phyloP scores from a whole-genome alignment of 2,329 filamentous ascomycete genomes.

The Trichoderma guizhouense region DNA sequence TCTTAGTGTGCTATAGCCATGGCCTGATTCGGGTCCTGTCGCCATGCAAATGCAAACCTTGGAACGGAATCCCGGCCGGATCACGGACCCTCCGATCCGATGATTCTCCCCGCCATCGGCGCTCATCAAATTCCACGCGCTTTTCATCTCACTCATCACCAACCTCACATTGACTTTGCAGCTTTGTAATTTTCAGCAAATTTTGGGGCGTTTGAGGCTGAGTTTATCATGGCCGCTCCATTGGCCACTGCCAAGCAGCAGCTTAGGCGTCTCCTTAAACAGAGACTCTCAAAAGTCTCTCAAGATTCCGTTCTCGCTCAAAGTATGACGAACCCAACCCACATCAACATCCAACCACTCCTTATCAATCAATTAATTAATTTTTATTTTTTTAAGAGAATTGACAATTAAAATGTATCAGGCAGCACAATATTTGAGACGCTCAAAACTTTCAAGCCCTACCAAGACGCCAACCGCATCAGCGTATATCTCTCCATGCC shows the following conservation, averaged over 20 bases:
- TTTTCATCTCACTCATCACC: not conserved
- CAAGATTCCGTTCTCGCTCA: slow-evolving; percentile 62
- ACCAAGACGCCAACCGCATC: slow-evolving; percentile 69
- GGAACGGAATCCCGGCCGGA: not conserved
- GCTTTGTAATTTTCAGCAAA: not conserved
- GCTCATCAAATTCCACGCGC: not conserved
- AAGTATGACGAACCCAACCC: slow-evolving; percentile 53
- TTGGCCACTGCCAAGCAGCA: slow-evolving; percentile 71
- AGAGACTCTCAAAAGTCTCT: slow-evolving; percentile 58
- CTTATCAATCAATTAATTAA: no score
- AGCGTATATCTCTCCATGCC: slow-evolving; percentile 96
- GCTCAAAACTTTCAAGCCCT: slow-evolving; percentile 67
- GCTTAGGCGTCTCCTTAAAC: slow-evolving; percentile 67
- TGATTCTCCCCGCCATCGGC: not conserved
- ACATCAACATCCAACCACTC: not conserved
- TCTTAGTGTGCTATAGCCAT: not conserved
- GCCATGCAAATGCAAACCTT: not conserved
- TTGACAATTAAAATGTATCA: slow-evolving; percentile 33
- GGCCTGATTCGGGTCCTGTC: not conserved
- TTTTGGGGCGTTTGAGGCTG: not conserved
- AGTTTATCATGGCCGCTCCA: slow-evolving; percentile 44
- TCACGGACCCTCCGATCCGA: slow-evolving; percentile 13
- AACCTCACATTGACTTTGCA: not conserved
- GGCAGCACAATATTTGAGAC: slow-evolving; percentile 62
- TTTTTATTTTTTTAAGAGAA: not conserved